These are phyloP conservation scores for Herpetomonas tarakana DNA, from an alignment of 208 protist species.

Conservation along the genomic window DNA sequence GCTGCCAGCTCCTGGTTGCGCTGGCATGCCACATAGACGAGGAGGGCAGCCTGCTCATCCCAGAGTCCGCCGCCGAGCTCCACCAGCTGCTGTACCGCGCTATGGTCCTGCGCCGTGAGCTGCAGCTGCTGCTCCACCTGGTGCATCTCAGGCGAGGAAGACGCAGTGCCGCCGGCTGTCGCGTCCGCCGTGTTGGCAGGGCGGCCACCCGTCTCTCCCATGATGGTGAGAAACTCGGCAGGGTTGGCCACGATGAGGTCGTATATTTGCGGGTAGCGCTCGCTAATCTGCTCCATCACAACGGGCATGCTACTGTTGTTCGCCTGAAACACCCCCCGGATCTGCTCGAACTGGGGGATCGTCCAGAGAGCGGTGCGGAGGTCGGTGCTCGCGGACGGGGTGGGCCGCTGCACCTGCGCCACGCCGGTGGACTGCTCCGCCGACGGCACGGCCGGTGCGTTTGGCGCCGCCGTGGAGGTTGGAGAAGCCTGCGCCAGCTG, in stretches of 20 bases:
- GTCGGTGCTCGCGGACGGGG: neutral
- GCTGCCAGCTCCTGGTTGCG: conserved; percentile 77
- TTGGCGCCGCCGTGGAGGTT: conserved; percentile 5
- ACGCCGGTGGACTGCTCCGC: neutral
- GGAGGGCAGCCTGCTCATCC: conserved; percentile 58
- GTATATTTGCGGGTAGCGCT: conserved; percentile 68
- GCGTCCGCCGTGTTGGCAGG: conserved; percentile 3
- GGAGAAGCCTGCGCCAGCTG: conserved; percentile 19
- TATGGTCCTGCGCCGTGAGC: conserved; percentile 43
- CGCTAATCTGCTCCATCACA: conserved; percentile 63
- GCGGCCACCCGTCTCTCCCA: conserved; percentile 36
- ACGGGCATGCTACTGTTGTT: conserved; percentile 57
- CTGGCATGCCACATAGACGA: conserved; percentile 69
- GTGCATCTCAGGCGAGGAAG: too few relatives aligned
- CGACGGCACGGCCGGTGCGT: conserved; percentile 1
- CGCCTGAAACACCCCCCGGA: conserved; percentile 50
- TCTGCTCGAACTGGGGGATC: conserved; percentile 76
- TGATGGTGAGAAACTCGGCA: conserved; percentile 66
- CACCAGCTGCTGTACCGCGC: conserved; percentile 60
- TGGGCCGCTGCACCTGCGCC: neutral
- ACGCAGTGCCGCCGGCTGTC: neutral
- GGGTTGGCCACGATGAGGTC: conserved; percentile 58
- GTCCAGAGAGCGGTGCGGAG: conserved; percentile 46
- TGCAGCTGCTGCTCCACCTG: conserved; percentile 21
- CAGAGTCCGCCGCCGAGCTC: conserved; percentile 77